Conservation (phyloP, 2,329 filamentous ascomycete genomes). For the Cordyceps pruinosa region DNA sequence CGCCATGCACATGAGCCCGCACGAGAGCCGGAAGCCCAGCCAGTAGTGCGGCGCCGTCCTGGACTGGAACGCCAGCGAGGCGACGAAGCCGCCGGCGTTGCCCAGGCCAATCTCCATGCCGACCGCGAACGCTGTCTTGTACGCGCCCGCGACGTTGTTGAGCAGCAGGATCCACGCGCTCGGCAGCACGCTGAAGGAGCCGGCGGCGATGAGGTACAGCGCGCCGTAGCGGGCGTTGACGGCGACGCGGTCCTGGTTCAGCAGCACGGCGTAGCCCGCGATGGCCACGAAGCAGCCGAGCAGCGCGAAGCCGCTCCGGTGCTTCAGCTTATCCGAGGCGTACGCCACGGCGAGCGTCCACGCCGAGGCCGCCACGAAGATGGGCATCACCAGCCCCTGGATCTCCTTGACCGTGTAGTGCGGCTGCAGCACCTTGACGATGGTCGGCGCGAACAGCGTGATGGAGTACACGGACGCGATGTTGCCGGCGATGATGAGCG, state of each 20-base stretch:
- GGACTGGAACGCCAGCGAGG: slow-evolving; percentile 1
- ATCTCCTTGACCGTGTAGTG: slow-evolving; percentile 1
- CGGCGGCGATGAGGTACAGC: slow-evolving; percentile 7
- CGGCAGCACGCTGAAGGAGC: slow-evolving; percentile 9
- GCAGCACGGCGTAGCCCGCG: slow-evolving; percentile 3
- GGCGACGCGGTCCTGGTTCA: slow-evolving; percentile 3
- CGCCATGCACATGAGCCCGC: slow-evolving; percentile 9
- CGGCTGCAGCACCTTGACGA: slow-evolving; percentile 6
- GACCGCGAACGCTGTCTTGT: slow-evolving; percentile 11
- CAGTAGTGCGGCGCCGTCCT: slow-evolving; percentile 8
- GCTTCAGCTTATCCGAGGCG: slow-evolving; percentile 5
- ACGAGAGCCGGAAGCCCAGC: slow-evolving; percentile 3
- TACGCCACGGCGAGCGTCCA: slow-evolving; percentile 8
- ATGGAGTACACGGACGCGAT: slow-evolving; percentile 11
- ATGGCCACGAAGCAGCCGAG: slow-evolving; percentile 8
- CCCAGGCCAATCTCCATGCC: slow-evolving; percentile 13
- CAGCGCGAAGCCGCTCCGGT: slow-evolving; percentile 8
- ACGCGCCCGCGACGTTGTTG: slow-evolving; percentile 11
- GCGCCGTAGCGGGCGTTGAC: slow-evolving; percentile 9
- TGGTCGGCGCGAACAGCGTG: slow-evolving; percentile 12
- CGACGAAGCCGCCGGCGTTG: slow-evolving; percentile 11
- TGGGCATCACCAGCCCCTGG: slow-evolving; percentile 10
- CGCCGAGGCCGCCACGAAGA: slow-evolving; percentile 8
- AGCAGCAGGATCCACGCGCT: slow-evolving; percentile 11
- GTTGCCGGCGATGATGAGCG: slow-evolving; percentile 7